Evolutionary conservation across 2,329 filamentous ascomycete species (phyloP), one percentile per base, ranked within the genome.

Genomic region (Pseudogymnoascus sp.): DNA sequence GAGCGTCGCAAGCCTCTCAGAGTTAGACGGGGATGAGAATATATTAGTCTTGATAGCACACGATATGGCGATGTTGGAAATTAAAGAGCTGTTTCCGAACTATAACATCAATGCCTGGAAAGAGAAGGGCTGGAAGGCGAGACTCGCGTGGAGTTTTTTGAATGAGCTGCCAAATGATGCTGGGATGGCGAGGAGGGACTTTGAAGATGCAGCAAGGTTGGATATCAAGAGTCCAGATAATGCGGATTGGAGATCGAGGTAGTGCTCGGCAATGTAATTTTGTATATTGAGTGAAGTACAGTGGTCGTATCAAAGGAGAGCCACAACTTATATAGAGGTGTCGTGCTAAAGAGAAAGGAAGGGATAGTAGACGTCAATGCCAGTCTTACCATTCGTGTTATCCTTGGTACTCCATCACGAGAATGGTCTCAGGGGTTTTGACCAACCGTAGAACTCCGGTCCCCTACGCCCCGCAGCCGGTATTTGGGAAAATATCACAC

Each of bases 1-100:
- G 60, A 79, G 77, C 1, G 74, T 79, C 3, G 67, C 69, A 13
- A 79, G 78, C 60, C 50, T 82, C 61, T 73, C 76, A 64, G 75
- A 77, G 63, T 50, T 50, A 50, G 44, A 50, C 44, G 44, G 44
- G 9, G 44, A 50, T 28, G 44, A 28, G 6, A 10, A 50, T 10
- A 50, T 50, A 50, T 50, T 50, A 50, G 44, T 50, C 44, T 50
- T 50, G 23, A 50, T 50, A 26, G 44, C 44, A 28, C 44, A 50
- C 44, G 44, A 50, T 50, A 50, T 50, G 44, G 44, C 44, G 13
- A 50, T 50, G 44, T 26, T 50, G 7, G 44, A 50, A 26, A 50
- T 50, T 50, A 50, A 28, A 21, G 44, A 50, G 44, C 21, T 50
- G 21, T 17, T 31, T 15, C 62, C 62, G 17, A 31, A 4, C n/a